These are phyloP conservation scores for Basidioascus undulatus DNA, from an alignment of 768 basidiomycete genomes.

Conservation along the genomic window DNA sequence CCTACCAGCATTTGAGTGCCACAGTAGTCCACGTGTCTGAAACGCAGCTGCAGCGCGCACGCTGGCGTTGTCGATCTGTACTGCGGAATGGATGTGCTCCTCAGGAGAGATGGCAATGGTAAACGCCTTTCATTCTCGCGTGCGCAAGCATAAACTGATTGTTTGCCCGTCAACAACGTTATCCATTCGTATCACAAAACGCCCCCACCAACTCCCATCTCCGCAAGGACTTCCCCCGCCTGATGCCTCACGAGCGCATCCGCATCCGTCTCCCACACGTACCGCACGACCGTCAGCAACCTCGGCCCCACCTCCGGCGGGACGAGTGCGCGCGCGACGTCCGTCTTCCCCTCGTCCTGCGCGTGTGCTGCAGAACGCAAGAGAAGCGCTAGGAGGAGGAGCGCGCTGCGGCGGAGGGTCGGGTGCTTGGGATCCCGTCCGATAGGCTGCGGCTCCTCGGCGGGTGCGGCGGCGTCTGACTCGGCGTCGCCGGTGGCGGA, in stretches of 20 bases:
- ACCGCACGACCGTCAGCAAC: slow-evolving; percentile 36
- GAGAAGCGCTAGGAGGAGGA: slow-evolving; percentile 54
- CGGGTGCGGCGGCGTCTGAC: slow-evolving; percentile 33
- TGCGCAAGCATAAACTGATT: too few species aligned
- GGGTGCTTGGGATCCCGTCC: slow-evolving; percentile 51
- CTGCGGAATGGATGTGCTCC: too few species aligned
- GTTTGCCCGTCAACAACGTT: too few species aligned
- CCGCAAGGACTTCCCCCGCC: slow-evolving; percentile 47
- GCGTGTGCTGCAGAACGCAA: slow-evolving; percentile 26
- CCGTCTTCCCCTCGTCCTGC: not conserved
- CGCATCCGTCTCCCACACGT: slow-evolving; percentile 43
- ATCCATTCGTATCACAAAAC: too few species aligned
- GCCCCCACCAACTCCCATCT: too few species aligned
- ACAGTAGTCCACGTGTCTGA: too few species aligned
- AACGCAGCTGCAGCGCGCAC: too few species aligned
- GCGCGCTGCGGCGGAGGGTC: slow-evolving; percentile 54
- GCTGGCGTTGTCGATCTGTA: too few species aligned
- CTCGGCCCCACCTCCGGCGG: slow-evolving; percentile 24
- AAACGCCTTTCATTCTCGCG: too few species aligned
- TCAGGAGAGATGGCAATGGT: too few species aligned
- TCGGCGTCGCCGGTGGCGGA: slow-evolving; percentile 19
- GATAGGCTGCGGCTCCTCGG: too few species aligned
- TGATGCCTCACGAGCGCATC: slow-evolving; percentile 48
- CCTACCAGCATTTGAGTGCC: too few species aligned
- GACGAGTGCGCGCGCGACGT: slow-evolving; percentile 11